Percentiles rank a stretch among this genome's conserved stretches.
Evolutionary conservation across 2,329 filamentous ascomycete genomes (phyloP).

Genomic region (Microcyclospora tardicrescens): DNA sequence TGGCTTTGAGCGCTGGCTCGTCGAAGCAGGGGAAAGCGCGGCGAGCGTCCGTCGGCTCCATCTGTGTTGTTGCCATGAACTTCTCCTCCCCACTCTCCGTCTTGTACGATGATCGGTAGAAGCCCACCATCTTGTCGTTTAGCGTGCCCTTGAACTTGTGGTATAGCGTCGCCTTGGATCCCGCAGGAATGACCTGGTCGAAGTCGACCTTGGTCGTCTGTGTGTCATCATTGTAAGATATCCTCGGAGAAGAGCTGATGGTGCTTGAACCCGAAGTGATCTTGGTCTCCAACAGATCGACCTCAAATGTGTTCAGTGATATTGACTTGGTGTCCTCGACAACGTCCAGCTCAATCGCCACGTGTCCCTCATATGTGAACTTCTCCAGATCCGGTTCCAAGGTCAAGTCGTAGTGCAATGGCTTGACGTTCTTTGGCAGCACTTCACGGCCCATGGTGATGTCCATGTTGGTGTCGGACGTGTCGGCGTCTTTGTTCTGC

Average conservation of each 20-base stretch:
- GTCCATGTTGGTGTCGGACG: constrained; percentile 44
- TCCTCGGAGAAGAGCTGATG: constrained; percentile 48
- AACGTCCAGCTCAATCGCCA: constrained; percentile 79
- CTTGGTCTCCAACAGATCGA: constrained; percentile 66
- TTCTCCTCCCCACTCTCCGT: constrained; percentile 63
- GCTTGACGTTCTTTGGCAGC: constrained; percentile 81
- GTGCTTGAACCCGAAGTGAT: constrained; percentile 48
- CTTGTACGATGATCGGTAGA: constrained; percentile 93
- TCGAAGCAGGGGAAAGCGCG: constrained; percentile 94
- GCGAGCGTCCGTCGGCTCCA: constrained; percentile 90
- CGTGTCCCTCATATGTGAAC: constrained; percentile 74
- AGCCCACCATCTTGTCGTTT: constrained; percentile 94
- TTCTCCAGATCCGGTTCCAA: constrained; percentile 83
- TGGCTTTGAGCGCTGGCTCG: constrained; percentile 84
- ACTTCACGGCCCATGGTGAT: constrained; percentile 63
- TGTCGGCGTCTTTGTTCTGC: constrained; percentile 43
- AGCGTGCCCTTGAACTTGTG: constrained; percentile 66
- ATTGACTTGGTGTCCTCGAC: constrained; percentile 72
- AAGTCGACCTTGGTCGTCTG: constrained; percentile 78
- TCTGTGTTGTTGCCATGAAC: constrained; percentile 81
- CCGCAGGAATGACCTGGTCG: constrained; percentile 56
- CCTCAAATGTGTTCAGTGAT: constrained; percentile 74
- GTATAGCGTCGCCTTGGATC: constrained; percentile 63
- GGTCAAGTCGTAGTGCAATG: constrained; percentile 81
- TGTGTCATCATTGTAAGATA: constrained; percentile 63